Base-by-base conservation (phyloP, 192 early-diverging fungal genomes). In the Backusella morwellensis region DNA sequence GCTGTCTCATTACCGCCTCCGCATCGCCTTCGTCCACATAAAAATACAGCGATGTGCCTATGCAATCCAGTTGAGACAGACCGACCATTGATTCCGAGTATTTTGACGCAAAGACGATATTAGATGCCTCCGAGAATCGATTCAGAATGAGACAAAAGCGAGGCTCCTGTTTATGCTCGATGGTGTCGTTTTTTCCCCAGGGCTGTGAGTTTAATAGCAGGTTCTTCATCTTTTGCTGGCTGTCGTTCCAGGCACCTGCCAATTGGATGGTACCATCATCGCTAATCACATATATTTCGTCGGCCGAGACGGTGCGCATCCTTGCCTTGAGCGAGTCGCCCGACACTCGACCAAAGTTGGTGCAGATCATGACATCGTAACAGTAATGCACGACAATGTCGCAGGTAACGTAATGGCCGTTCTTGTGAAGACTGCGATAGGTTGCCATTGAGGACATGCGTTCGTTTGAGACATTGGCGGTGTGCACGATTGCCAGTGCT, bases 361-460 rank as follows among this genome's bases (percentile, higher is more conserved):
- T 74, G 21, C 21, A 63, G 32, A 80, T 47, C 21, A 83, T 21
- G 35, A 66, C 35, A 32, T 83, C 82, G 36, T 59, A 77, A 41
- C 78, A 79, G 38, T 77, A 77, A 54, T 83, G 70, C 35, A 83
- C 72, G 3, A 74, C 42, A 14, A 76, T 70, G 21, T 79, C 76
- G 12, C 74, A 23, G 4, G 74, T 66, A 14, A 80, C 75, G 54
- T 74, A 80, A 3, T 59, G 6, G 5, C 85, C 87, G 21, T 80
- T 40, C 66, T 85, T 85, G 75, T 80, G 79, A 26, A 42, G 77
- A 21, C 79, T 76, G 4, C 87, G 85, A 17, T 82, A 68, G 7
- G 77, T 52, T 26, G 84, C 69, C 5, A 82, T 74, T 0, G 82
- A 82, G 3, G 82, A 81, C 80, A 85, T 82, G 47, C 85, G 81